Conservation (phyloP, 306 rosid genomes). For the Vigna hirtella region DNA sequence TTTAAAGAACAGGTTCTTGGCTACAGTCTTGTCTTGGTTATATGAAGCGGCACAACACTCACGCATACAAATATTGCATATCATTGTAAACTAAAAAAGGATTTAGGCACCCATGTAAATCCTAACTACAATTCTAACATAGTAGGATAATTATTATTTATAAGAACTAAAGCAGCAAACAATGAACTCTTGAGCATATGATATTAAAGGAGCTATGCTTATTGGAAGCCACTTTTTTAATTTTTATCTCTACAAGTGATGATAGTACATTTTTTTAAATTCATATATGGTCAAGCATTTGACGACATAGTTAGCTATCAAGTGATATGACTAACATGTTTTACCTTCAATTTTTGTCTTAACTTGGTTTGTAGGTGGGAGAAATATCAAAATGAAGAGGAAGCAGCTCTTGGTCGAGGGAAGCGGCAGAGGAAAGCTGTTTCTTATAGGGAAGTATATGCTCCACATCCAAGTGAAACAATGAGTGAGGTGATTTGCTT, state of each 20-base stretch:
- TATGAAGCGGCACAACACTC: not conserved
- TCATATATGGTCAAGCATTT: constrained; percentile 32
- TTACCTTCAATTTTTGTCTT: constrained; percentile 32
- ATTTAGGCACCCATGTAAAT: not conserved
- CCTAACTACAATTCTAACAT: not conserved
- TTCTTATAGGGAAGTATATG: constrained; percentile 93
- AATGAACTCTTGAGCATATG: constrained; percentile 25
- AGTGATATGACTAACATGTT: constrained; percentile 36
- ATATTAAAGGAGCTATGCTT: constrained; percentile 35
- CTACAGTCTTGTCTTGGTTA: not conserved
- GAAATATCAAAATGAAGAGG: constrained; percentile 96
- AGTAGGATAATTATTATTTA: not conserved
- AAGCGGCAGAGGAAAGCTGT: constrained; percentile 97
- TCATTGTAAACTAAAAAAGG: not conserved
- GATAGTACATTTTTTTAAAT: constrained; percentile 15
- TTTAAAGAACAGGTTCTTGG: not conserved
- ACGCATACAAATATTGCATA: not conserved
- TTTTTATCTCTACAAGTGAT: constrained; percentile 36
- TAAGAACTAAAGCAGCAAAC: constrained; percentile 30
- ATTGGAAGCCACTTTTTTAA: not conserved
- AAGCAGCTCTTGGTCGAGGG: constrained; percentile 98
- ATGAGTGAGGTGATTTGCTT: constrained; percentile 76
- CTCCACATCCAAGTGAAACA: constrained; percentile 81
- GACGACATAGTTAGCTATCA: constrained; percentile 33
- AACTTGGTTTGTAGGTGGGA: constrained; percentile 80